Evolutionary conservation across 148 eudicot species (phyloP).

Genomic region (Silene latifolia): DNA sequence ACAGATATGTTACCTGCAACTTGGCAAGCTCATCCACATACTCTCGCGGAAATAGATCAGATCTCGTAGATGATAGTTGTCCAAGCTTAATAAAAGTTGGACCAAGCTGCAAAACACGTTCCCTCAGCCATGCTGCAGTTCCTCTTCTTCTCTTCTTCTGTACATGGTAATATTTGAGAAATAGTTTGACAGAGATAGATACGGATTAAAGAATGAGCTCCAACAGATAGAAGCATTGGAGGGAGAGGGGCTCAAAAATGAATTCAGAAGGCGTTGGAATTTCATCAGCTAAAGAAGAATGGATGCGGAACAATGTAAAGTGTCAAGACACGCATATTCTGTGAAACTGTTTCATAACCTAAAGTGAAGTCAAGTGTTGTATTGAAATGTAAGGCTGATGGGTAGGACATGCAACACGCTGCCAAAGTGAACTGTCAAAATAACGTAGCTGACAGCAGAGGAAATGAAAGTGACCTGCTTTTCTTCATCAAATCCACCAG

Average conservation of each 20-base stretch:
- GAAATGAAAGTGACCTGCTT: slow-evolving; percentile 51
- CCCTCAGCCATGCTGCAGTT: slow-evolving; percentile 95
- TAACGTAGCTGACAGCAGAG: background rate
- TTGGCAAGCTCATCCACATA: slow-evolving; percentile 96
- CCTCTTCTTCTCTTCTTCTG: slow-evolving; percentile 58
- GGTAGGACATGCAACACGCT: too few relatives aligned
- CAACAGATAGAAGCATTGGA: too few relatives aligned
- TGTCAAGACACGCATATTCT: background rate
- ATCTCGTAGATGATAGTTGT: slow-evolving; percentile 87
- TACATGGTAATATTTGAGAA: slow-evolving; percentile 12
- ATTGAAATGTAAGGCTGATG: too few relatives aligned
- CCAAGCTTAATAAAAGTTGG: slow-evolving; percentile 96
- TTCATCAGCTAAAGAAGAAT: too few relatives aligned
- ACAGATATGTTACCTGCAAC: slow-evolving; percentile 60
- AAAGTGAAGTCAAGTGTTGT: too few relatives aligned
- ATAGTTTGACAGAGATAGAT: background rate
- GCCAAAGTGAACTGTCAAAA: background rate
- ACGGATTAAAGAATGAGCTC: background rate
- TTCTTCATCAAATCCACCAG: slow-evolving; percentile 78
- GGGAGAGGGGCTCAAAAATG: too few relatives aligned
- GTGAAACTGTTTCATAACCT: background rate
- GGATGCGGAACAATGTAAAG: background rate
- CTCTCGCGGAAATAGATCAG: slow-evolving; percentile 90
- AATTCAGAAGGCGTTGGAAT: too few relatives aligned
- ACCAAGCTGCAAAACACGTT: slow-evolving; percentile 89